These are phyloP conservation scores for Mitragyna speciosa DNA, from an alignment of 257 asterid genomes.

Conservation along the genomic window DNA sequence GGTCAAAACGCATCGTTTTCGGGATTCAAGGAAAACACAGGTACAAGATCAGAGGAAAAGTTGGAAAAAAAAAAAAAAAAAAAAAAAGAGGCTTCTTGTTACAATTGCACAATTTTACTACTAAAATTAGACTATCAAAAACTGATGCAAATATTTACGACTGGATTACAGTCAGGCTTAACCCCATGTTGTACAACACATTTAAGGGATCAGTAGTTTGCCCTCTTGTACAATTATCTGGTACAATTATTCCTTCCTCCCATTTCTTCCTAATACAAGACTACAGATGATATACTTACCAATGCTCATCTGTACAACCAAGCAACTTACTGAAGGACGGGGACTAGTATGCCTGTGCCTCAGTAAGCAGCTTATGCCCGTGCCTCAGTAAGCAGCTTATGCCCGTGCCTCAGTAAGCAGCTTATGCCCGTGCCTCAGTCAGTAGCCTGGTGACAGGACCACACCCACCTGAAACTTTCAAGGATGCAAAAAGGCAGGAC, in stretches of 20 bases:
- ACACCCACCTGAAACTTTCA: conserved; percentile 61
- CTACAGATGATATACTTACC: background rate
- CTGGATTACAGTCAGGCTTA: conserved; percentile 4
- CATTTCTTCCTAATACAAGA: background rate
- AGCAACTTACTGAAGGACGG: background rate
- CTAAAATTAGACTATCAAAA: background rate
- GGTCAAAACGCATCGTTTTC: background rate
- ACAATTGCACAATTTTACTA: background rate
- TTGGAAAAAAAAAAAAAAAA: too few species aligned
- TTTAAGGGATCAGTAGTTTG: background rate
- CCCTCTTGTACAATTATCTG: background rate
- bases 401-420: conserved; percentile 55
- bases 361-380: too few species aligned
- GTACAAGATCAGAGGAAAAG: background rate
- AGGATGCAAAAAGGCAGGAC: conserved; percentile 76
- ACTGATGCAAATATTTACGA: conserved; percentile 6
- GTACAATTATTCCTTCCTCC: conserved; percentile 2
- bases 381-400: too few species aligned
- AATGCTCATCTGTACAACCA: conserved; percentile 32
- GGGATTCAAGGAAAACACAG: background rate
- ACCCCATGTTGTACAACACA: background rate
- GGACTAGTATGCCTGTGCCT: conserved; percentile 47
- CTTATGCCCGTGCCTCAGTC: conserved; percentile 41
- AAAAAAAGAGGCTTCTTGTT: background rate
- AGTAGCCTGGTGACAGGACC: conserved; percentile 61